phyloP scores from a whole-genome alignment of 805 yeast genomes.

The Candida boleticola region DNA sequence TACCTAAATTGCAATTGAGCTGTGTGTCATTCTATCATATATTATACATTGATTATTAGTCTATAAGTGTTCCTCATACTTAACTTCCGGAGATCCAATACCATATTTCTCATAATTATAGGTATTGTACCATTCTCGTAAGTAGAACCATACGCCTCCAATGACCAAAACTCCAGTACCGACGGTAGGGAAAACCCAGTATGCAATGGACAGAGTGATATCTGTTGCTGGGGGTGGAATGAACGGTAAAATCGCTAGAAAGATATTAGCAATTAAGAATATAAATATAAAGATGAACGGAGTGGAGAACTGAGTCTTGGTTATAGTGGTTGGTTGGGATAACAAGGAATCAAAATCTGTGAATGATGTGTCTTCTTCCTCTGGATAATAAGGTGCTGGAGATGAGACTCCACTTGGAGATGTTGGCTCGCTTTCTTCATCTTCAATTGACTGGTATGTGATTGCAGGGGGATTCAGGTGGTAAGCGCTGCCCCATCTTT shows the following conservation, averaged over 20 bases:
- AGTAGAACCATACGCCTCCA: constrained; percentile 37
- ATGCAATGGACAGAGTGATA: constrained; percentile 39
- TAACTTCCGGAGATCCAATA: constrained; percentile 8
- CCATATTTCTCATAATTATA: constrained; percentile 6
- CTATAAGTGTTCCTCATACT: constrained; percentile 13
- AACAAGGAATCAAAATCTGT: constrained; percentile 10
- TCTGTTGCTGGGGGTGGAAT: constrained; percentile 47
- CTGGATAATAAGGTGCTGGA: constrained; percentile 21
- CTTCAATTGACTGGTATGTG: constrained; percentile 1
- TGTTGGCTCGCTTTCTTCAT: constrained; percentile 9
- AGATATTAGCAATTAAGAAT: constrained; percentile 46
- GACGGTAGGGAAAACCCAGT: constrained; percentile 56
- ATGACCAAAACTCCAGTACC: constrained; percentile 44
- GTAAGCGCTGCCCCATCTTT: constrained; percentile 38
- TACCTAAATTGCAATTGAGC: too few relatives aligned
- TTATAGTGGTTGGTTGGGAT: constrained; percentile 2
- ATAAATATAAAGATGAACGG: constrained; percentile 31
- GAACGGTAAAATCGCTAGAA: constrained; percentile 55
- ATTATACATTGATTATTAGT: neutral
- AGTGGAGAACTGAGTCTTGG: constrained; percentile 18
- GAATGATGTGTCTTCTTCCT: constrained; percentile 4
- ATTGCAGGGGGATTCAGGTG: neutral
- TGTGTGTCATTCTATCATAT: too few relatives aligned
- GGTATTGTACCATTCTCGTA: constrained; percentile 6
- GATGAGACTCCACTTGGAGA: constrained; percentile 7